Evolutionary conservation across 2,329 filamentous ascomycete genomes (phyloP).

Genomic region (Fusarium sp.): DNA sequence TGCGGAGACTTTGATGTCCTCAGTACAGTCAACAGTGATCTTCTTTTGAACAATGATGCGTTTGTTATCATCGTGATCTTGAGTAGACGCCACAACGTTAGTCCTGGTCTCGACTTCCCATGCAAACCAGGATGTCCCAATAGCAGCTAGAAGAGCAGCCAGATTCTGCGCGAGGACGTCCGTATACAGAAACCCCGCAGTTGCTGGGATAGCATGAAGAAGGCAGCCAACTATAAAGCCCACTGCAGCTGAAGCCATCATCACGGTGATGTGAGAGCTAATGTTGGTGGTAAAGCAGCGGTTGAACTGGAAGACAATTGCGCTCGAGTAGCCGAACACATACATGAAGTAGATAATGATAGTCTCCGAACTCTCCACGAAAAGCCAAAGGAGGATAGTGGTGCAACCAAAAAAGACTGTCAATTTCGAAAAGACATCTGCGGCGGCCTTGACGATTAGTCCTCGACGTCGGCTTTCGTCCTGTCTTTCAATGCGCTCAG

Average conservation of each 20-base stretch:
- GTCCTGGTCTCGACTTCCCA: neutral
- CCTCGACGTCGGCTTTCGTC: neutral
- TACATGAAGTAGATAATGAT: constrained; percentile 9
- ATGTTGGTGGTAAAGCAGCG: constrained; percentile 8
- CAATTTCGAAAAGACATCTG: constrained; percentile 5
- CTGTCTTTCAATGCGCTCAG: constrained; percentile 3
- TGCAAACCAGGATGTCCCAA: neutral
- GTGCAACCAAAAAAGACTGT: neutral
- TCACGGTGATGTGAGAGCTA: neutral
- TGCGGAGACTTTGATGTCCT: neutral
- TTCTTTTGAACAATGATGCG: neutral
- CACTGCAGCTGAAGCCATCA: neutral
- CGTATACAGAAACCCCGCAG: neutral
- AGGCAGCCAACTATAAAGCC: neutral
- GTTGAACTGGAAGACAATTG: constrained; percentile 10
- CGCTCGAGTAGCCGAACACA: neutral
- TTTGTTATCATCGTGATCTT: neutral
- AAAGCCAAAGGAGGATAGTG: constrained; percentile 2
- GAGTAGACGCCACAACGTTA: fast-evolving
- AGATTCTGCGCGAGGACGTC: constrained; percentile 4
- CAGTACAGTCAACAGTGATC: neutral
- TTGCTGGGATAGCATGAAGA: constrained; percentile 2
- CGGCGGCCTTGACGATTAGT: neutral
- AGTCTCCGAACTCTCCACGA: neutral
- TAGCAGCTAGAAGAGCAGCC: neutral